Evolutionary conservation across 1,284 basidiomycete species (phyloP), one percentile per base, ranked within the genome.

Genomic region (Volvariella volvacea): DNA sequence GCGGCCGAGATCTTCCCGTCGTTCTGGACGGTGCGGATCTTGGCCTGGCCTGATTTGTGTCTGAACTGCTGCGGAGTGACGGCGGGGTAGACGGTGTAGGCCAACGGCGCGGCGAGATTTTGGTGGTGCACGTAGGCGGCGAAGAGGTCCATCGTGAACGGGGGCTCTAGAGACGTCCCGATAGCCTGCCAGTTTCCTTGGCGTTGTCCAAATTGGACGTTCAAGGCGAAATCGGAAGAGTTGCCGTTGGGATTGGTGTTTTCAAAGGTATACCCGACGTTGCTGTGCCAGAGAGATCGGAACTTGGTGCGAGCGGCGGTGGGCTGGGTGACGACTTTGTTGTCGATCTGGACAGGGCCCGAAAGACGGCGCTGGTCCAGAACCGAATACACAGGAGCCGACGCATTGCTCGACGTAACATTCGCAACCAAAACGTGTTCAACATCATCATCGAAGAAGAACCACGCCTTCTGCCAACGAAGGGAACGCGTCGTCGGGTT

Each of bases 401-500:
- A 46, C 39, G 63, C 64, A 20, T 20, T 36, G 3, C 57, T 61
- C 2, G 74, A 74, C 4, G 61, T 60, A 36, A 80, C 55, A 37
- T 61, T 58, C 22, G 74, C 65, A 42, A 82, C 59, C 66, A 78
- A 75, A 52, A 84, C 76, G 51, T 73, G 70, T 56, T 80, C 72
- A 22, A 77, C 65, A 52, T 78, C 73, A 50, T 73, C 64, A 44
- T 76, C 70, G 51, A 87, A 67, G 70, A 78, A 83, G 67, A 83
- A 82, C 76, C 76, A 82, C 0, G 75, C 71, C 59, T 83, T 84
- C 52, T 75, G 74, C 70, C 74, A 85, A 41, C 61, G 61, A 31
- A 84, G 55, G 8, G 70, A 53, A 14, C 61, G 57, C 4, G 80
- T 80, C 22, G 60, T 48, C 0, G 81, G 80, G 57, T 80, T 83